Evolutionary conservation across 2,329 filamentous ascomycete genomes (phyloP).

Genomic region (Xenosphaeropsis pyriputrescens): DNA sequence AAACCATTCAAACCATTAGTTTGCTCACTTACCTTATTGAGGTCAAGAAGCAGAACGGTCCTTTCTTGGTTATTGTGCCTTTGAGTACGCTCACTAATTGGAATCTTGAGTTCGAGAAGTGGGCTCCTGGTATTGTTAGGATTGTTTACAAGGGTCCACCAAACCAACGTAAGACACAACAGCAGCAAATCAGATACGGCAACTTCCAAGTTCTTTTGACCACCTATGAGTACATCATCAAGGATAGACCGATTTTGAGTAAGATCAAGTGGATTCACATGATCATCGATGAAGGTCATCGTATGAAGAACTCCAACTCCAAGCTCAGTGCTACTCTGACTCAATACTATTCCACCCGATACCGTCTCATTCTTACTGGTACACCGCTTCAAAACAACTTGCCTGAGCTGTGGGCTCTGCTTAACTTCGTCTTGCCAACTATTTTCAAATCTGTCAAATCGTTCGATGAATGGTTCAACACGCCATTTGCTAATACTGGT

Average conservation of each 20-base stretch:
- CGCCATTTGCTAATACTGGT: slow-evolving; percentile 95
- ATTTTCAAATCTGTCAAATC: slow-evolving; percentile 99
- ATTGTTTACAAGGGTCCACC: slow-evolving; percentile 97
- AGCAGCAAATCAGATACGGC: slow-evolving; percentile 86
- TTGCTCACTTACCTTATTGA: slow-evolving; percentile 95
- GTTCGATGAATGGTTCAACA: slow-evolving; percentile 99
- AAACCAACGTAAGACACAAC: slow-evolving; percentile 72
- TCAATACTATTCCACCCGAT: slow-evolving; percentile 87
- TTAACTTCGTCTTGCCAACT: slow-evolving; percentile 95
- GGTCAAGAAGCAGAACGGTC: slow-evolving; percentile 80
- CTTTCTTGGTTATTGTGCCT: slow-evolving; percentile 92
- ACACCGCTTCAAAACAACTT: slow-evolving; percentile 96
- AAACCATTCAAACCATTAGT: slow-evolving; percentile 98
- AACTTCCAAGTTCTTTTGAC: slow-evolving; percentile 94
- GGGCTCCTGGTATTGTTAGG: slow-evolving; percentile 75
- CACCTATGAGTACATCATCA: slow-evolving; percentile 99
- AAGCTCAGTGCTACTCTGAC: slow-evolving; percentile 93
- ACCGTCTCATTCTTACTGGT: slow-evolving; percentile 92
- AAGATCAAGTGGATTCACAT: slow-evolving; percentile 99
- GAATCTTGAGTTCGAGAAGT: slow-evolving; percentile 98
- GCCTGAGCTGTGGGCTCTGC: slow-evolving; percentile 88
- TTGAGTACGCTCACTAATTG: slow-evolving; percentile 96
- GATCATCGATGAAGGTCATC: slow-evolving; percentile 98
- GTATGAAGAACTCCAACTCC: slow-evolving; percentile 97
- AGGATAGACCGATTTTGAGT: slow-evolving; percentile 84